phyloP scores from a whole-genome alignment of 139 green algal genomes.

The Yamagishiella unicocca region DNA sequence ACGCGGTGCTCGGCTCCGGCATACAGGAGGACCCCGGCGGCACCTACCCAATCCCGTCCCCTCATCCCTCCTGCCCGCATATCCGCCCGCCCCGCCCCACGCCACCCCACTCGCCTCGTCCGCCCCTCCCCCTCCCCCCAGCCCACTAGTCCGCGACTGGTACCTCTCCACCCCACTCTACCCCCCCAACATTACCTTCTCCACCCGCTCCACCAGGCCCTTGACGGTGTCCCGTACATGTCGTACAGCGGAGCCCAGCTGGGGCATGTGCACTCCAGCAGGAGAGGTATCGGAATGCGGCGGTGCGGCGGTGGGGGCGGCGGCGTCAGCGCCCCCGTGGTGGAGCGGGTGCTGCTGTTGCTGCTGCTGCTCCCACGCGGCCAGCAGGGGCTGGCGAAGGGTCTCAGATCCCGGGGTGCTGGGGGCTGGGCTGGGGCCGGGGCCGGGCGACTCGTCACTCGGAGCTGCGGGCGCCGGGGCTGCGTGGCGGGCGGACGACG shows the following conservation, averaged over 20 bases:
- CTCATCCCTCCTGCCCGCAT: too few species aligned
- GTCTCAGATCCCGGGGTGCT: not conserved
- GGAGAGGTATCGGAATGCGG: not conserved
- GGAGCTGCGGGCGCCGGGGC: too few species aligned
- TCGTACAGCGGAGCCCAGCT: slow-evolving; percentile 7
- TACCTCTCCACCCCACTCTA: not conserved
- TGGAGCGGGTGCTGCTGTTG: not conserved
- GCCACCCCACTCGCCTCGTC: too few species aligned
- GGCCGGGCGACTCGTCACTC: too few species aligned
- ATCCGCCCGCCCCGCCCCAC: too few species aligned
- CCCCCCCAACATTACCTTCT: not conserved
- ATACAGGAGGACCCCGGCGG: too few species aligned
- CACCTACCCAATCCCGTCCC: too few species aligned
- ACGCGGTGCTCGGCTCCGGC: too few species aligned
- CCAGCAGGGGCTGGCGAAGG: not conserved
- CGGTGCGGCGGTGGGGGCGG: not conserved
- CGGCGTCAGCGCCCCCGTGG: not conserved
- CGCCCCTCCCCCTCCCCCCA: too few species aligned
- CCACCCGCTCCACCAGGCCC: slow-evolving; percentile 13
- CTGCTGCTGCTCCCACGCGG: not conserved
- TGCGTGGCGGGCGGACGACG: too few species aligned
- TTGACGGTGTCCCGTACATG: slow-evolving; percentile 17
- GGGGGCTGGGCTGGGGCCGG: too few species aligned
- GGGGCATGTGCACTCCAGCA: not conserved
- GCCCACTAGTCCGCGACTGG: too few species aligned